Percentiles rank a stretch among this genome's conserved stretches.
phyloP scores from a whole-genome alignment of 1,284 basidiomycete genomes.

The Apiotrichum laibachii region DNA sequence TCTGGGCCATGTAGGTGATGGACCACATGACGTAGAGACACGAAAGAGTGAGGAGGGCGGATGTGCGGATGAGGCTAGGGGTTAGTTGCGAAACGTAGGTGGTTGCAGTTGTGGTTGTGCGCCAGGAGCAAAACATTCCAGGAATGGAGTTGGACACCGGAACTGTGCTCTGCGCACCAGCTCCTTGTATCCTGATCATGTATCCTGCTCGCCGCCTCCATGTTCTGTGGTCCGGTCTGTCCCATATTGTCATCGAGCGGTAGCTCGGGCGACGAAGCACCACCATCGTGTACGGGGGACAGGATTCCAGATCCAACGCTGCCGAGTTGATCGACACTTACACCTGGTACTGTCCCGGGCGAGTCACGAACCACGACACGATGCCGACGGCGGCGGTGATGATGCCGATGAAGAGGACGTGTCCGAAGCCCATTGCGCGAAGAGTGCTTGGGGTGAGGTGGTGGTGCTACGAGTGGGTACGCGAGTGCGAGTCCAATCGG shows the following conservation, averaged over 20 bases:
- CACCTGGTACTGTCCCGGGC: slow-evolving; percentile 85
- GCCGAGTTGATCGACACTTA: slow-evolving; percentile 54
- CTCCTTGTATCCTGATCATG: no score
- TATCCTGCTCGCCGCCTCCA: no score
- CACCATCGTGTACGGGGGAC: no score
- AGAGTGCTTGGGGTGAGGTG: background rate
- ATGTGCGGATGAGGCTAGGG: slow-evolving; percentile 72
- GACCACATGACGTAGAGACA: slow-evolving; percentile 93
- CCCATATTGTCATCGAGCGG: no score
- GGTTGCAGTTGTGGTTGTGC: background rate
- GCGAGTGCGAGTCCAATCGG: no score
- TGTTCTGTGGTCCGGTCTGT: no score
- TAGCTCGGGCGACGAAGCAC: background rate
- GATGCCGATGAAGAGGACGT: slow-evolving; percentile 44
- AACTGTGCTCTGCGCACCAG: no score
- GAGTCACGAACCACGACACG: slow-evolving; percentile 65
- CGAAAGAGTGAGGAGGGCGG: slow-evolving; percentile 68
- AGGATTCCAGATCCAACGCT: no score
- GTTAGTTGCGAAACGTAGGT: background rate
- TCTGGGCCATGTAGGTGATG: slow-evolving; percentile 85
- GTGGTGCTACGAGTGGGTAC: background rate
- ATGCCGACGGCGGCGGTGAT: slow-evolving; percentile 59
- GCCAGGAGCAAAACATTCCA: no score
- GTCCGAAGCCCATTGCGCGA: slow-evolving; percentile 34
- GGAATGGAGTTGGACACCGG: no score